Conservation (phyloP, 31 red algal species). For the Porphyra umbilicalis region DNA sequence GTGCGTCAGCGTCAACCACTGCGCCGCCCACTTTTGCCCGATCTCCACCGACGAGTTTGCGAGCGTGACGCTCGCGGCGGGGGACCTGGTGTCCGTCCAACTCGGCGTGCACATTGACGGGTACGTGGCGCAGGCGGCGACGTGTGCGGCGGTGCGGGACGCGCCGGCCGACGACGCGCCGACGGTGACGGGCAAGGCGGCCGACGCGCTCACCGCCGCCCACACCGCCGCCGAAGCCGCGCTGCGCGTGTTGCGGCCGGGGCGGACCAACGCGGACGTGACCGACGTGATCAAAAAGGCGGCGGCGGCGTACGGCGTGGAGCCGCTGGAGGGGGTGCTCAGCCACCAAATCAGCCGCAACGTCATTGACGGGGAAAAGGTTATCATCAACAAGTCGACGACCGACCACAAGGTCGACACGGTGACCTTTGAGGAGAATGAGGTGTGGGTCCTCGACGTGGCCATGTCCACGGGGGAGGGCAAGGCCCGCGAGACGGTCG, state of each 20-base stretch:
- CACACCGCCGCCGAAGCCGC: conserved; percentile 88
- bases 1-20: conserved; percentile 67
- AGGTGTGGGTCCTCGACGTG: conserved; percentile 87
- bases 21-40: conserved; percentile 90
- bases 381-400: conserved; percentile 72
- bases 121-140: conserved; percentile 54
- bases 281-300: conserved; percentile 68
- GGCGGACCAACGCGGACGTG: conserved; percentile 78
- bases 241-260: conserved; percentile 69
- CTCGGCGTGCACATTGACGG: conserved; percentile 91
- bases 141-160: conserved; percentile 39
- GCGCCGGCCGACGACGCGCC: conserved; percentile 19
- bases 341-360: conserved; percentile 93
- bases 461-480: conserved; percentile 91
- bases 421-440: conserved; percentile 74
- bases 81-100: conserved; percentile 86
- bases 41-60: conserved; percentile 50
- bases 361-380: conserved; percentile 89
- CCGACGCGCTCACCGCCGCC: conserved; percentile 64
- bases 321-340: conserved; percentile 76
- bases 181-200: conserved; percentile 30
- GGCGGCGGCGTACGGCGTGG: conserved; percentile 58
- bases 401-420: conserved; percentile 65
- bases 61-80: conserved; percentile 28
- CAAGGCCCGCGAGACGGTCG: conserved; percentile 63